These are phyloP conservation scores for Talaromyces sp. DNA, from an alignment of 2,329 filamentous ascomycete species.

Conservation along the genomic window DNA sequence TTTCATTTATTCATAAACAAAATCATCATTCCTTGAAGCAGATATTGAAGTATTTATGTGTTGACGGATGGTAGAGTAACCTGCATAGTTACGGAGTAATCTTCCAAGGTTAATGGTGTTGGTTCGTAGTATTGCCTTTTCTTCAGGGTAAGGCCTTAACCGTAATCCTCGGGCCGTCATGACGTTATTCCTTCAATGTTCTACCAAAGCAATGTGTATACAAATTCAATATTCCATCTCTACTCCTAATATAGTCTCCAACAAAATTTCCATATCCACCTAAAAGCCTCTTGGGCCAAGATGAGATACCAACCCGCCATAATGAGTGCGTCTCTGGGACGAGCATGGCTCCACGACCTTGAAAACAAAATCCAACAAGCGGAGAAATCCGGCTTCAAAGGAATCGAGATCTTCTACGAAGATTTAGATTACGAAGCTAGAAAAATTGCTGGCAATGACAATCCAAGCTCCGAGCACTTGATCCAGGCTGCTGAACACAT, in stretches of 20 bases:
- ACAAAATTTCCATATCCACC: too few relatives aligned
- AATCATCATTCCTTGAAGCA: too few relatives aligned
- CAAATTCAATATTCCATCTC: too few relatives aligned
- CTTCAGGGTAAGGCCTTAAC: background rate
- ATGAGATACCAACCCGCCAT: constrained; percentile 21
- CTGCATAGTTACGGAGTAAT: too few relatives aligned
- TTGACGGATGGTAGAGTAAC: too few relatives aligned
- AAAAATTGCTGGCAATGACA: constrained; percentile 48
- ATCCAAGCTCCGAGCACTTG: constrained; percentile 45
- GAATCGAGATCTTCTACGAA: constrained; percentile 78
- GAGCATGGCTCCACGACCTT: constrained; percentile 69
- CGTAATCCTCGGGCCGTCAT: background rate
- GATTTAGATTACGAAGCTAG: constrained; percentile 67
- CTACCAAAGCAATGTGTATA: too few relatives aligned
- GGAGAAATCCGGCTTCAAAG: constrained; percentile 63
- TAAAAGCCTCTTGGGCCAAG: too few relatives aligned
- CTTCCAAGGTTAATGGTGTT: too few relatives aligned
- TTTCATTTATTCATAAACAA: background rate
- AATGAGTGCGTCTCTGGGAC: constrained; percentile 61
- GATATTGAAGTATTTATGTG: too few relatives aligned
- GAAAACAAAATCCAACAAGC: constrained; percentile 69
- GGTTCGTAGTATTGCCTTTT: too few relatives aligned
- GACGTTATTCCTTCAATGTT: background rate
- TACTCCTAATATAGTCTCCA: too few relatives aligned
- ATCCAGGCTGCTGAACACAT: constrained; percentile 62